Evolutionary conservation across 257 asterid genomes (phyloP).

Genomic region (Fraxinus pennsylvanica): DNA sequence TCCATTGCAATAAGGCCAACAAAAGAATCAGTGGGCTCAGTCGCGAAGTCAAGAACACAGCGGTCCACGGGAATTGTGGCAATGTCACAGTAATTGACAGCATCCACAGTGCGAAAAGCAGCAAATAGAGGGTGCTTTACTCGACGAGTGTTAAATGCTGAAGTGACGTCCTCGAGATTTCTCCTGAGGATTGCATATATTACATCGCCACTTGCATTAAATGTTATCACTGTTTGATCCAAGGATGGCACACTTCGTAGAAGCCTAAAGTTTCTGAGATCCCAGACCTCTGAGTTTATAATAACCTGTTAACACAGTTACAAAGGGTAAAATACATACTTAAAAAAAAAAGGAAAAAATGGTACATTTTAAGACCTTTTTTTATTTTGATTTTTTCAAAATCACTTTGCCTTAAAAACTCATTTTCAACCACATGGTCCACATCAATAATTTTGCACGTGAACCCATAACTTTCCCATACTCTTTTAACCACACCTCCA

Average conservation of each 20-base stretch:
- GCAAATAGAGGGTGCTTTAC: slow-evolving; percentile 85
- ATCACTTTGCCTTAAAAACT: too few relatives aligned
- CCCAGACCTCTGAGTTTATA: slow-evolving; percentile 96
- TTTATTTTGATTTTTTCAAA: too few relatives aligned
- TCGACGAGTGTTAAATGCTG: slow-evolving; percentile 78
- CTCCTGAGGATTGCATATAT: slow-evolving; percentile 87
- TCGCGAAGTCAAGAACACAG: slow-evolving; percentile 86
- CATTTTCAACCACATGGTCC: too few relatives aligned
- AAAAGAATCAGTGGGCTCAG: slow-evolving; percentile 90
- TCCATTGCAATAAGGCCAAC: slow-evolving; percentile 91
- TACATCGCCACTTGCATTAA: slow-evolving; percentile 87
- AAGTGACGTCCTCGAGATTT: slow-evolving; percentile 85
- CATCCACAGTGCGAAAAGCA: slow-evolving; percentile 93
- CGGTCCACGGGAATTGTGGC: slow-evolving; percentile 93
- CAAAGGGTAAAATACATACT: background rate
- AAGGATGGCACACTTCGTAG: slow-evolving; percentile 85
- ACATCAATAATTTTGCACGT: too few relatives aligned
- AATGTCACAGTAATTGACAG: slow-evolving; percentile 85
- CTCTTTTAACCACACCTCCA: too few relatives aligned
- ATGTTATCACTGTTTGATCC: slow-evolving; percentile 80
- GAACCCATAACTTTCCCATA: too few relatives aligned
- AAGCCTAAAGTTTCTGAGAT: slow-evolving; percentile 80
- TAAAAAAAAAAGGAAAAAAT: background rate
- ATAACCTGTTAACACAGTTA: slow-evolving; percentile 59
- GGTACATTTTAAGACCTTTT: background rate